Base-by-base conservation (phyloP, 1,139 yeast species). In the Lodderomyces parapsilosis region DNA sequence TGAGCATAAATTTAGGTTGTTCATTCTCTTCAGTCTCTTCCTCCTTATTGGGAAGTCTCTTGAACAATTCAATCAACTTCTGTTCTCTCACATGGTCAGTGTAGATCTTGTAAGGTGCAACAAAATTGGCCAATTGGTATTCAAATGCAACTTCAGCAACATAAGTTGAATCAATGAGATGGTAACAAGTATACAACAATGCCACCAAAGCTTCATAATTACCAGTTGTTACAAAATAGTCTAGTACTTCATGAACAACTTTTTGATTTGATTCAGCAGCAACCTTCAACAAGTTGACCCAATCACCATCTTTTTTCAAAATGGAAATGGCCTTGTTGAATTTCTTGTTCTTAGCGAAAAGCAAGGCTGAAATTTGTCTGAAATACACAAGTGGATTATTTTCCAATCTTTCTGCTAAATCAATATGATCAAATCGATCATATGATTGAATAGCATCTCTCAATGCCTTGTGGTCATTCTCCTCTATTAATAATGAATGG, bases 121-220 rank as follows among this genome's bases (percentile, higher is more conserved):
- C 83, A 70, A 85, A 89, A 59, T 81, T 83, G 40, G 63, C 71
- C 65, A 93, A 80, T 51, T 81, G 79, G 64, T 90, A 86, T 62
- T 95, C 76, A 99, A 99, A 93, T 35, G 96, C 77, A 54, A 90
- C 71, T 65, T 93, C 99, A 56, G 85, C 69, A 22, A 93, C 96
- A 57, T 85, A 84, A 60, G 93, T 99, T 53, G 81, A 81, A 45
- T 82, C 80, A 53, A 93, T 75, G 57, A 83, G 74, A 45, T 86
- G 89, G 65, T 93, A 94, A 58, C 95, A 87, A 6, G 91, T 74
- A 68, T 86, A 94, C 57, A 94, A 76, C 49, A 91, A 79, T 9
- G 96, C 98, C 56, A 90, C 88, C 61, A 89, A 88, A 59, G 96
- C 89, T 71, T 93, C 99, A 66, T 86, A 90, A 71, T 93, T 93